Evolutionary conservation across 805 yeast species (phyloP).

Genomic region (Wickerhamomyces alni): DNA sequence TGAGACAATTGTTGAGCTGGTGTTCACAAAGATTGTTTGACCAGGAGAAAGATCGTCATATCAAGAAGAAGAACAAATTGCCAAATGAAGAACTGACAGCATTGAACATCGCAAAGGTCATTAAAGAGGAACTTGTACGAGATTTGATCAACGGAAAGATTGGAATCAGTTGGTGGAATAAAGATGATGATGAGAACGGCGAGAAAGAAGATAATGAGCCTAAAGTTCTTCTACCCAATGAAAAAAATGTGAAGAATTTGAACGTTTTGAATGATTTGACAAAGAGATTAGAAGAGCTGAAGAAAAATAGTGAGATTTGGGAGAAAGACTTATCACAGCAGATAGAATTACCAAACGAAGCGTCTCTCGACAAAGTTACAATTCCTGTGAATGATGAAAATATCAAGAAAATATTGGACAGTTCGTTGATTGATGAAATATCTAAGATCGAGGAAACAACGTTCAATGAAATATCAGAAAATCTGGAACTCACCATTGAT

Average conservation of each 20-base stretch:
- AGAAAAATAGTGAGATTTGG: conserved; percentile 45
- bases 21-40: conserved; percentile 44
- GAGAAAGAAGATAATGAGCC: conserved; percentile 19
- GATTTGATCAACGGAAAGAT: conserved; percentile 56
- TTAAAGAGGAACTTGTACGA: conserved; percentile 54
- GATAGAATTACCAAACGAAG: conserved; percentile 9
- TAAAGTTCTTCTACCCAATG: conserved; percentile 44
- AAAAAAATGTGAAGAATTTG: conserved; percentile 48
- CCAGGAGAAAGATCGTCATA: conserved; percentile 22
- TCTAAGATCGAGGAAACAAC: conserved; percentile 9
- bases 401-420: conserved; percentile 18
- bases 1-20: conserved; percentile 69
- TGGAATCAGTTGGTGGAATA: conserved; percentile 64
- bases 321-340: conserved; percentile 15
- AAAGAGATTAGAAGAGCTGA: conserved; percentile 36
- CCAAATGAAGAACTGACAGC: conserved; percentile 36
- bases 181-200: conserved; percentile 22
- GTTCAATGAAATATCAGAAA: conserved; percentile 7
- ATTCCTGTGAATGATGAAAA: conserved; percentile 11
- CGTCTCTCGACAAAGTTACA: conserved; percentile 6
- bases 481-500: conserved; percentile 17
- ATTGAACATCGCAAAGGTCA: conserved; percentile 50
- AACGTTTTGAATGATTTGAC: conserved; percentile 42
- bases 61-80: conserved; percentile 20
- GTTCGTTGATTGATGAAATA: conserved; percentile 13